phyloP scores from a whole-genome alignment of 1,284 basidiomycete species.

The Clitocybe nebularis region DNA sequence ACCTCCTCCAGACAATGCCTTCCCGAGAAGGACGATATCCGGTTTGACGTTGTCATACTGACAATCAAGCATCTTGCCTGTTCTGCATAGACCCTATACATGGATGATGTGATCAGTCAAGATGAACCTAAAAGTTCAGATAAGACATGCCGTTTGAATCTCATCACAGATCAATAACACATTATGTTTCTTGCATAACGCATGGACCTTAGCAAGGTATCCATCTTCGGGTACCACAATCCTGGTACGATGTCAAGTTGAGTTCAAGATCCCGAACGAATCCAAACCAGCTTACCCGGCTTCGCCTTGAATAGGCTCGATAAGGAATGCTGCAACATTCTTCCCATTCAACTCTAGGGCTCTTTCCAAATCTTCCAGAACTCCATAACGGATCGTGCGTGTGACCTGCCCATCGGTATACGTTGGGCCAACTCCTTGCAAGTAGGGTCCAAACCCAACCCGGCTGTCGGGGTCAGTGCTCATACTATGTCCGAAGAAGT shows the following conservation, averaged over 20 bases:
- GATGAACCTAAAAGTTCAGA: slow-evolving; percentile 1
- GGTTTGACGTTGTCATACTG: slow-evolving; percentile 90
- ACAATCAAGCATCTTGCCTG: slow-evolving; percentile 85
- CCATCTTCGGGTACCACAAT: slow-evolving; percentile 92
- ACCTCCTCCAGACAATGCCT: slow-evolving; percentile 94
- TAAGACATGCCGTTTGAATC: slow-evolving; percentile 78
- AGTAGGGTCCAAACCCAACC: slow-evolving; percentile 87
- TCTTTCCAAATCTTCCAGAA: slow-evolving; percentile 77
- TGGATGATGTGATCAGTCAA: slow-evolving; percentile 1
- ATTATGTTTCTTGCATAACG: slow-evolving; percentile 90
- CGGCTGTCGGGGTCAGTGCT: slow-evolving; percentile 93
- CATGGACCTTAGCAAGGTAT: slow-evolving; percentile 77
- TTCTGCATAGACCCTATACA: slow-evolving; percentile 72
- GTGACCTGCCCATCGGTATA: slow-evolving; percentile 49
- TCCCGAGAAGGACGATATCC: slow-evolving; percentile 92
- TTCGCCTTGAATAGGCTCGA: slow-evolving; percentile 98
- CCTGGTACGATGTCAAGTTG: slow-evolving; percentile 33
- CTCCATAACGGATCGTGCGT: slow-evolving; percentile 75
- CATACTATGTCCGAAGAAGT: slow-evolving; percentile 55
- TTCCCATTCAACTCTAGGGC: slow-evolving; percentile 83
- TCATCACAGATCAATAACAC: slow-evolving; percentile 97
- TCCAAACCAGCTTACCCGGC: slow-evolving; percentile 69
- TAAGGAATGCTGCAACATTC: slow-evolving; percentile 88
- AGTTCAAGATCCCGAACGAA: neutral
- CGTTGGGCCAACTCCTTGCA: slow-evolving; percentile 81